Base-by-base conservation (phyloP, 257 asterid species). In the Phtheirospermum japonicum region DNA sequence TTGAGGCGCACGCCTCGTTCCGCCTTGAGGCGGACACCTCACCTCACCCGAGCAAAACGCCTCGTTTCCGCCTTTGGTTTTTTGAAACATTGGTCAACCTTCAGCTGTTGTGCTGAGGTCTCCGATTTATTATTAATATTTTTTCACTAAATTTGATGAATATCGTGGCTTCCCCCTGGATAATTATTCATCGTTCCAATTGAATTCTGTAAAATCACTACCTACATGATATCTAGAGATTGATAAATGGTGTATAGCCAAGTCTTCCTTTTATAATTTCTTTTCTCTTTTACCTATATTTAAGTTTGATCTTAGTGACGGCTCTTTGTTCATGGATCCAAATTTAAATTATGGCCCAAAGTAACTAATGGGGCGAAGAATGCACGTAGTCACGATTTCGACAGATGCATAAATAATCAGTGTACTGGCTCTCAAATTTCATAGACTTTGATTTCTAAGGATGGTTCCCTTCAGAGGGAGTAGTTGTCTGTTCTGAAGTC, bases 91-190 rank as follows among this genome's bases (percentile, higher is more conserved):
- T n/a, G n/a, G n/a, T n/a, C n/a, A n/a, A n/a, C n/a, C n/a, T n/a
- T n/a, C n/a, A n/a, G n/a, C n/a, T n/a, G n/a, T n/a, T 50, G 31
- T 61, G 53, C 57, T 49, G 49, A 19, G 53, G 54, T 53, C 33
- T 23, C 28, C 55, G 53, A 20, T 72, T 49, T 48, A 51, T 26
- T 11, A 11, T 18, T 4, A 5, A 2, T 12, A 23, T 2, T 46
- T 33, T 49, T 59, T 32, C 13, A 40, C 12, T 20, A 17, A 45
- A 45, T 63, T 23, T 46, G 60, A 36, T 64, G 31, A 23, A 49
- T 49, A 28, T 33, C 59, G 39, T 52, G 55, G 59, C 66, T 28
- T 70, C 69, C 46, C 46, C 56, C 43, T 56, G 50, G 63, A 46
- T 64, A 16, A 9, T 10, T 57, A 7, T 75, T 43, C 65, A 70